Conservation (phyloP, 148 eudicot species). For the Silene uniflora region DNA sequence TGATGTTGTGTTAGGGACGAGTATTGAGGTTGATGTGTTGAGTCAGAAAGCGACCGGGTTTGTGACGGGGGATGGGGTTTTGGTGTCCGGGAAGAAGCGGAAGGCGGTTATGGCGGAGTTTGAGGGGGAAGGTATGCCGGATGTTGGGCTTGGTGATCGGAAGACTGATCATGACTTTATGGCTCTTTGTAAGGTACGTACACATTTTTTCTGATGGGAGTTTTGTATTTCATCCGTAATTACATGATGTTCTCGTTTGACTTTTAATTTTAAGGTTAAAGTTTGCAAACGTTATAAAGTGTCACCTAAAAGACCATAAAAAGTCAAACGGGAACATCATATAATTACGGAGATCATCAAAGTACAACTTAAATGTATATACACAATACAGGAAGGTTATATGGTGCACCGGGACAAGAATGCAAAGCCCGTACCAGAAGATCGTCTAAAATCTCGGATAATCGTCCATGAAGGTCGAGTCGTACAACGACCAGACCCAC, state of each 20-base stretch:
- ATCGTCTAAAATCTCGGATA: conserved; percentile 53
- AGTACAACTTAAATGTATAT: too few relatives aligned
- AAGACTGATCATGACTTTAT: conserved; percentile 84
- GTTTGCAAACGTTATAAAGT: too few relatives aligned
- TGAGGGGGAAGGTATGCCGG: conserved; percentile 58
- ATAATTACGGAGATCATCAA: too few relatives aligned
- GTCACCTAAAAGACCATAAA: too few relatives aligned
- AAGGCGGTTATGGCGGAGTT: conserved; percentile 65
- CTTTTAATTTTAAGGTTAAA: too few relatives aligned
- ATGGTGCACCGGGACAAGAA: conserved; percentile 73
- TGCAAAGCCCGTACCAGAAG: conserved; percentile 51
- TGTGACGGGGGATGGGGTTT: conserved; percentile 62
- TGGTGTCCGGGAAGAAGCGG: conserved; percentile 72
- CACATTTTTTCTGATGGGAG: too few relatives aligned
- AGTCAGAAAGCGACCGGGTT: conserved; percentile 73
- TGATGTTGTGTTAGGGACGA: conserved; percentile 83
- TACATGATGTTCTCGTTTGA: too few relatives aligned
- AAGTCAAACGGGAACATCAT: too few relatives aligned
- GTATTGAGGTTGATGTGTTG: conserved; percentile 74
- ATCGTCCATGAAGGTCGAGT: conserved; percentile 93
- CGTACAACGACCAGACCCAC: conserved; percentile 77
- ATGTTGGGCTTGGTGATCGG: conserved; percentile 93
- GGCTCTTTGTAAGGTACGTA: conserved; percentile 72
- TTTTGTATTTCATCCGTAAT: too few relatives aligned
- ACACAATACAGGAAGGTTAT: conserved; percentile 52